Base-by-base conservation (phyloP, 75 land plant genomes). In the Larix kaempferi region DNA sequence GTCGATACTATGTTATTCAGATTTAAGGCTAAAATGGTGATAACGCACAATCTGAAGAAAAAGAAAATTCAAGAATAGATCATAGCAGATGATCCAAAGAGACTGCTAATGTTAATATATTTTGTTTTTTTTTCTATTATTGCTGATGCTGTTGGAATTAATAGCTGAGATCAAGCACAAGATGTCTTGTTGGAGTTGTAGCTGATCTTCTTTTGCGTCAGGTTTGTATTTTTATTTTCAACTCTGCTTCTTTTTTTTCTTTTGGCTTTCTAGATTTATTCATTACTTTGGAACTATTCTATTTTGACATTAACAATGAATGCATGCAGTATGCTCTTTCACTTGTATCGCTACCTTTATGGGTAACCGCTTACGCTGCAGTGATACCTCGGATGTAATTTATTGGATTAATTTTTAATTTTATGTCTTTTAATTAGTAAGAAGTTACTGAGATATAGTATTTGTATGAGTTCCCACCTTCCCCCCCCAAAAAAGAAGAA, bases 301-400 rank as follows among this genome's bases (percentile, higher is more conserved):
- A 8, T 11, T 44, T 39, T 64, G 65, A 65, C 26, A 33, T 41
- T 4, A 21, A 25, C 60, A 59, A 59, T 54, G 44, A 52, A 22
- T 65, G 23, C 19, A 64, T 77, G 82, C 79, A 77, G 82, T 81
- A 81, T 78, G 82, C 82, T 57, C 58, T 81, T 19, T 77, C 82
- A 2, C 57, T 81, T 61, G 59, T 81, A 61, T 59, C 82, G 39
- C 27, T 81, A 58, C 77, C 82, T 5, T 66, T 81, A 41, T 81
- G 82, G 82, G 78, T 81, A 79, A 79, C 82, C 2, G 49, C 71
- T 39, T 67, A 39, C 21, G 39, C 23, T 67, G 71, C 71, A 2
- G 22, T 67, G 49, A 2, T 67, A 67, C 49, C 71, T 29, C 5
- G 37, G 16, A 39, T 67, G 71, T 67, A 67, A 39, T 39, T 67